A percentile compares a stretch with the other conserved stretches of the same genome.
Conservation (phyloP, 2,329 filamentous ascomycete species). For the Mariannaea sp. region DNA sequence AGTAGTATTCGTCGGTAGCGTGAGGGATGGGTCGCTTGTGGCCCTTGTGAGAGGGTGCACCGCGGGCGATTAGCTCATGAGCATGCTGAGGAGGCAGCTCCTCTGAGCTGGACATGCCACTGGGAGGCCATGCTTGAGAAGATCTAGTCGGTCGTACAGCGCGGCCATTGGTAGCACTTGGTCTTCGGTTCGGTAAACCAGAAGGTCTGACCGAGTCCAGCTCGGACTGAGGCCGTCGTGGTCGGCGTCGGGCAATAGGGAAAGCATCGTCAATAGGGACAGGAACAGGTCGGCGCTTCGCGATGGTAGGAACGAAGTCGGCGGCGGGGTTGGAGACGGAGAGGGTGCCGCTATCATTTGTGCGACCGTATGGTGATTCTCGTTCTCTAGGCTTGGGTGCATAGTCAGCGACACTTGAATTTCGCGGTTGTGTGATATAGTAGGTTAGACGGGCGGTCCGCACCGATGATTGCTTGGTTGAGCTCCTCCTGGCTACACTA, state of each 20-base stretch:
- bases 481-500: slow-evolving; percentile 44
- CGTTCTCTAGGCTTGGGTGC: slow-evolving; percentile 18
- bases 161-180: slow-evolving; percentile 27
- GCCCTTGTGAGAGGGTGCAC: slow-evolving; percentile 61
- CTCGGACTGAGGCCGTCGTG: slow-evolving; percentile 46
- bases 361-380: slow-evolving; percentile 26
- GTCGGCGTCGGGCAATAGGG: slow-evolving; percentile 46
- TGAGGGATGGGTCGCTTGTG: slow-evolving; percentile 60
- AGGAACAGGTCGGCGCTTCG: slow-evolving; percentile 23
- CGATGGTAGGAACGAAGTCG: slow-evolving; percentile 41
- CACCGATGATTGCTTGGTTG: slow-evolving; percentile 29
- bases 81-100: slow-evolving; percentile 60
- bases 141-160: slow-evolving; percentile 35
- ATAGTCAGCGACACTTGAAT: neutral
- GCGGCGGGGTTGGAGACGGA: slow-evolving; percentile 41
- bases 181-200: slow-evolving; percentile 19
- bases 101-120: slow-evolving; percentile 52
- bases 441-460: slow-evolving; percentile 19
- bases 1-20: slow-evolving; percentile 59
- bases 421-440: neutral
- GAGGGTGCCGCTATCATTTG: slow-evolving; percentile 25
- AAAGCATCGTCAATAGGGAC: slow-evolving; percentile 22
- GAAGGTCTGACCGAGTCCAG: slow-evolving; percentile 29
- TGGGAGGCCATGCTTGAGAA: slow-evolving; percentile 62
- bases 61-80: slow-evolving; percentile 61